These are phyloP conservation scores for Termitomyces bulborhizus DNA, from an alignment of 768 basidiomycete species.

Conservation along the genomic window DNA sequence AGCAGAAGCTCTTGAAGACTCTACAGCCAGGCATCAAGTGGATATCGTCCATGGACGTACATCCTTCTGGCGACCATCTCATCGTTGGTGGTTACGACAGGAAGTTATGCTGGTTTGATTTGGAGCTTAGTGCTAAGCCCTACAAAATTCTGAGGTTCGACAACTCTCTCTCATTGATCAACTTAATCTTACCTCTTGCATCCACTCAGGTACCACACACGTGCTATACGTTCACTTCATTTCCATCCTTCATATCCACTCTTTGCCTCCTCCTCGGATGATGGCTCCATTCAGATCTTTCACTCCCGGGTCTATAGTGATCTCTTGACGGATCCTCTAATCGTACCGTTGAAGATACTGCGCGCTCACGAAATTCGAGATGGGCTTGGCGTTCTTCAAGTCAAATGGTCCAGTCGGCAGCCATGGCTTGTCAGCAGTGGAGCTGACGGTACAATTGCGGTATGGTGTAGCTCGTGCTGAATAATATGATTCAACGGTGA, in stretches of 20 bases:
- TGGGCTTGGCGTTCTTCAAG: constrained; percentile 85
- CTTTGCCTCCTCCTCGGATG: constrained; percentile 95
- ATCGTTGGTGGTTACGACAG: constrained; percentile 98
- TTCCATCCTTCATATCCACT: constrained; percentile 95
- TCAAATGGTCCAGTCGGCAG: constrained; percentile 83
- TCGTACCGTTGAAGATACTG: constrained; percentile 95
- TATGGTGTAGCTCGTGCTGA: constrained; percentile 73
- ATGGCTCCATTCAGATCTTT: constrained; percentile 96
- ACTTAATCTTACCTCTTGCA: constrained; percentile 6
- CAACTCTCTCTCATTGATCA: constrained; percentile 7
- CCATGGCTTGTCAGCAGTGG: constrained; percentile 94
- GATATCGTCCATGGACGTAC: constrained; percentile 97
- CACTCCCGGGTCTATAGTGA: constrained; percentile 93
- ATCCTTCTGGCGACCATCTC: constrained; percentile 92
- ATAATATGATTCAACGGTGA: constrained; percentile 6
- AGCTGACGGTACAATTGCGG: constrained; percentile 80
- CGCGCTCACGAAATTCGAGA: constrained; percentile 84
- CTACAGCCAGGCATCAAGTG: constrained; percentile 90
- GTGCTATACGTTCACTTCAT: constrained; percentile 86
- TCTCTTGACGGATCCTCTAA: constrained; percentile 93
- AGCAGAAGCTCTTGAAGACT: constrained; percentile 92
- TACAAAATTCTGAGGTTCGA: constrained; percentile 90
- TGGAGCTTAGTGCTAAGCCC: constrained; percentile 93
- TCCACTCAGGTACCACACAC: constrained; percentile 74
- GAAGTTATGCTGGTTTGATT: constrained; percentile 98